Evolutionary conservation across 148 eudicot species (phyloP).

Genomic region (Dysphania ambrosioides): DNA sequence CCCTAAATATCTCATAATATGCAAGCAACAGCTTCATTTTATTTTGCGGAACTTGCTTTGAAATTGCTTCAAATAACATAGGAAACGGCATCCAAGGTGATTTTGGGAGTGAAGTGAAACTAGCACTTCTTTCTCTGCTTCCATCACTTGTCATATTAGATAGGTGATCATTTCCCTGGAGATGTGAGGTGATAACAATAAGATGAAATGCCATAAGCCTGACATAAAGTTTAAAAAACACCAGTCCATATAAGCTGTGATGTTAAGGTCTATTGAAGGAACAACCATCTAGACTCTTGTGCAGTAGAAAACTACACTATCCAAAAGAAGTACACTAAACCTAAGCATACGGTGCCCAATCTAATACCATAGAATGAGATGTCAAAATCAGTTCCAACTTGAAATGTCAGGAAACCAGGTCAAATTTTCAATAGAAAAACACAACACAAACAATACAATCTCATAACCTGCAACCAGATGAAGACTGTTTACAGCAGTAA

Average conservation of each 20-base stretch:
- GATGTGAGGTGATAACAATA: neutral
- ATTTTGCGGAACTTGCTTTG: slow-evolving; percentile 44
- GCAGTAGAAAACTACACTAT: neutral
- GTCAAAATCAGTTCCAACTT: neutral
- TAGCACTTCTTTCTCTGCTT: slow-evolving; percentile 35
- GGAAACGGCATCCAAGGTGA: slow-evolving; percentile 89
- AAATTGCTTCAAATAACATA: slow-evolving; percentile 55
- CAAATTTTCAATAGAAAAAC: too few species aligned
- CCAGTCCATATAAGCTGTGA: neutral
- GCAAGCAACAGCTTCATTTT: slow-evolving; percentile 48
- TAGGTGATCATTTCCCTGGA: slow-evolving; percentile 31
- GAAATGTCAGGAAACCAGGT: neutral
- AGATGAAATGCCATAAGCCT: neutral
- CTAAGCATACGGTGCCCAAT: neutral
- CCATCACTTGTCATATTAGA: slow-evolving; percentile 34
- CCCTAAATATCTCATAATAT: slow-evolving; percentile 53
- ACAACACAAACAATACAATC: too few species aligned
- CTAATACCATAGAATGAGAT: too few species aligned
- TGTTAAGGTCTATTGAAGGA: neutral
- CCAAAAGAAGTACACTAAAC: neutral
- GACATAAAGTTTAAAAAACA: neutral
- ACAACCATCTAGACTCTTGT: neutral
- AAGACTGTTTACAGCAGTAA: too few species aligned
- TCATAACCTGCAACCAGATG: too few species aligned
- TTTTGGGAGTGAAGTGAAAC: slow-evolving; percentile 47